These are phyloP conservation scores for Penicillium egyptiacum DNA, from an alignment of 495 filamentous ascomycete species.

Conservation along the genomic window DNA sequence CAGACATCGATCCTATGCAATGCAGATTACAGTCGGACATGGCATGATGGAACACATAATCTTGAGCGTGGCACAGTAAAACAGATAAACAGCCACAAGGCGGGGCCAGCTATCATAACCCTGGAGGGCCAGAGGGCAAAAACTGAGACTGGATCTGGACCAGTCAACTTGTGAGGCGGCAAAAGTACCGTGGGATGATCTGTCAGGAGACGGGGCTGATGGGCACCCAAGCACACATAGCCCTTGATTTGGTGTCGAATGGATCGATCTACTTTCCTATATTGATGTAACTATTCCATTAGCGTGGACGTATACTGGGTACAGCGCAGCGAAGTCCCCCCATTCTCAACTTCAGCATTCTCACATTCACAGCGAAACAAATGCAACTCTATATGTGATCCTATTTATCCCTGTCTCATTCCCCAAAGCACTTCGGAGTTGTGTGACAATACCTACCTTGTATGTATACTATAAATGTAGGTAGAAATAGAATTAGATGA, in stretches of 20 bases:
- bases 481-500: neutral
- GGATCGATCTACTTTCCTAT: slow-evolving; percentile 5
- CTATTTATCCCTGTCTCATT: slow-evolving; percentile 10
- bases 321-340: neutral
- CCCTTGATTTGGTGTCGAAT: neutral
- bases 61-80: slow-evolving; percentile 26
- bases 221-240: neutral
- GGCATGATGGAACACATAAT: slow-evolving; percentile 6
- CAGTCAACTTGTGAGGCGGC: slow-evolving; percentile 18
- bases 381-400: neutral
- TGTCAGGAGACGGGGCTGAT: slow-evolving; percentile 4
- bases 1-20: slow-evolving; percentile 8
- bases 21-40: slow-evolving; percentile 10
- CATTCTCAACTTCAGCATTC: neutral
- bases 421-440: neutral
- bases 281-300: slow-evolving; percentile 1
- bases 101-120: slow-evolving; percentile 17
- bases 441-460: neutral
- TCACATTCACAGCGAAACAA: neutral
- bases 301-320: neutral
- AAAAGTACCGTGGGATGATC: slow-evolving; percentile 15
- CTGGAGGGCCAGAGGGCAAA: neutral
- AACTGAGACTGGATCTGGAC: slow-evolving; percentile 19
- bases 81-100: slow-evolving; percentile 29
- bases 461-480: neutral